Conservation (phyloP, 495 filamentous ascomycete species). For the Saxophila tyrrhenica region DNA sequence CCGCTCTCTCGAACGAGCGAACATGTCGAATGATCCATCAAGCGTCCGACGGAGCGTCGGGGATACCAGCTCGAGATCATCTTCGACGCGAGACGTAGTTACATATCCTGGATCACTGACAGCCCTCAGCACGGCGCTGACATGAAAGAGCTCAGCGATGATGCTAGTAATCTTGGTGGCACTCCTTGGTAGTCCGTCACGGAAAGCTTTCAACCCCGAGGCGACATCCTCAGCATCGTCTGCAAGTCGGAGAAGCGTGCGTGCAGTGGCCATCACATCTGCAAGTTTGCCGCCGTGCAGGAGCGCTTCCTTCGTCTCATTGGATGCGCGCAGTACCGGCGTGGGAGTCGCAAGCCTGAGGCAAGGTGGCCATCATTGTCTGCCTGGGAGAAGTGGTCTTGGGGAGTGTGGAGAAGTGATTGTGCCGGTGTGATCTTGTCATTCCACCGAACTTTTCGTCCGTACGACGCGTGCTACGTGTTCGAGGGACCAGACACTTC, state of each 20-base stretch:
- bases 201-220: constrained; percentile 40
- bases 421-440: background rate
- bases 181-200: constrained; percentile 40
- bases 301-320: background rate
- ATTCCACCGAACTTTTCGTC: background rate
- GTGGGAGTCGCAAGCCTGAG: background rate
- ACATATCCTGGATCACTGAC: constrained; percentile 8
- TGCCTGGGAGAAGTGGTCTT: background rate
- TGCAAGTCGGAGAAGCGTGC: constrained; percentile 36
- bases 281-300: background rate
- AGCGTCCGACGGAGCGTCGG: constrained; percentile 43
- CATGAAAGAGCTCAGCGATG: constrained; percentile 44
- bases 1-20: constrained; percentile 34
- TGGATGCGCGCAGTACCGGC: background rate
- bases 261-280: constrained; percentile 29
- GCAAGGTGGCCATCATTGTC: background rate
- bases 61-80: constrained; percentile 37
- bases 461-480: background rate
- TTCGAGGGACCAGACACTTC: background rate
- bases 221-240: constrained; percentile 44
- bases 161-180: constrained; percentile 43
- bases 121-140: constrained; percentile 39
- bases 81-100: constrained; percentile 22
- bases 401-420: background rate
- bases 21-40: constrained; percentile 42